phyloP scores from a whole-genome alignment of 2,329 filamentous ascomycete genomes.

The Cercospora nicotianae region DNA sequence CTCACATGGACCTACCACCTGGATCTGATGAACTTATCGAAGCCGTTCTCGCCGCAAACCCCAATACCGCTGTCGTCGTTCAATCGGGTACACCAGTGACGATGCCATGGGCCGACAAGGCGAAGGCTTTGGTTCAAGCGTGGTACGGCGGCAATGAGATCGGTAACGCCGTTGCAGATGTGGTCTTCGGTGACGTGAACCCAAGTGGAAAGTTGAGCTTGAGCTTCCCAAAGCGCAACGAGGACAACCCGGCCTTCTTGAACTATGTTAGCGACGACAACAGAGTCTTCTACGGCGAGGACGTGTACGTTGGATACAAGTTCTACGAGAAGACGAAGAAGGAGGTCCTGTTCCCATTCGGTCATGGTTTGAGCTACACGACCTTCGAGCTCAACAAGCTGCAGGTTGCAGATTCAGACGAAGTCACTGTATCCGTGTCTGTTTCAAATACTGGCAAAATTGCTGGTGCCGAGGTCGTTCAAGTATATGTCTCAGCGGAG shows the following conservation, averaged over 20 bases:
- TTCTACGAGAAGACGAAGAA: conserved; percentile 66
- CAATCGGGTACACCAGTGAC: conserved; percentile 74
- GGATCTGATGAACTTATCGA: conserved; percentile 65
- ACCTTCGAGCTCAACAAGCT: conserved; percentile 65
- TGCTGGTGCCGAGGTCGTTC: conserved; percentile 64
- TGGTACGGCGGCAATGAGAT: conserved; percentile 90
- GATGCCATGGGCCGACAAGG: conserved; percentile 68
- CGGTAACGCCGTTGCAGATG: conserved; percentile 75
- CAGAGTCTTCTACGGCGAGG: conserved; percentile 69
- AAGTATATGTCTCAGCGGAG: conserved; percentile 66
- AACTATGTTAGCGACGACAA: conserved; percentile 73
- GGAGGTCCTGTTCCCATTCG: conserved; percentile 70
- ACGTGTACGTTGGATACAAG: conserved; percentile 70
- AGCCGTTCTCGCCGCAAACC: conserved; percentile 65
- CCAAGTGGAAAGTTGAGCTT: conserved; percentile 74
- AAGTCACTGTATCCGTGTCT: conserved; percentile 50
- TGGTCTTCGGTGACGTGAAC: conserved; percentile 71
- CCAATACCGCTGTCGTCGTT: conserved; percentile 70
- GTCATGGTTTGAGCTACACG: conserved; percentile 76
- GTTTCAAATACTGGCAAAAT: conserved; percentile 59
- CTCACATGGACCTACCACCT: conserved; percentile 60
- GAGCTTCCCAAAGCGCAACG: conserved; percentile 59
- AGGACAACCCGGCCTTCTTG: conserved; percentile 64
- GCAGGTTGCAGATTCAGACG: conserved; percentile 53
- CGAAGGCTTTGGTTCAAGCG: conserved; percentile 68